phyloP scores from a whole-genome alignment of 495 filamentous ascomycete genomes.

The Pyronema domesticum region DNA sequence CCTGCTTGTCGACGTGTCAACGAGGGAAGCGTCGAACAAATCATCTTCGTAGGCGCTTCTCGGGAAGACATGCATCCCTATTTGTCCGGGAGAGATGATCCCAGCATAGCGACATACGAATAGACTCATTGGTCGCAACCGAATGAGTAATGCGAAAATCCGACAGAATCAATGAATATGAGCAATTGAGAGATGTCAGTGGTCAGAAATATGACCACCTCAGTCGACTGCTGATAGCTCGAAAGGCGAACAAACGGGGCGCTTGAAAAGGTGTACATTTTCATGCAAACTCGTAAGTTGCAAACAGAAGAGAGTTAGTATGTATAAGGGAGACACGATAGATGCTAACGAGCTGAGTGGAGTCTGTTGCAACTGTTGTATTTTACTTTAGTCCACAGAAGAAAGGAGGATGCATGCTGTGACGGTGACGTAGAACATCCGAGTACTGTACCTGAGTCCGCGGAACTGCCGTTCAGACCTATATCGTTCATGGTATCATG shows the following conservation, averaged over 20 bases:
- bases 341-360: too few species aligned
- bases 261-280: neutral
- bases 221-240: neutral
- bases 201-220: neutral
- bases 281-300: neutral
- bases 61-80: neutral
- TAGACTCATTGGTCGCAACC: neutral
- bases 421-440: conserved; percentile 8
- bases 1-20: conserved; percentile 5
- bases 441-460: too few species aligned
- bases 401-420: conserved; percentile 5
- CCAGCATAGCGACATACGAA: neutral
- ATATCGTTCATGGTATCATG: too few species aligned
- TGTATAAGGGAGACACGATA: neutral
- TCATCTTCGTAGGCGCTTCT: neutral
- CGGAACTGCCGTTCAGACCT: too few species aligned
- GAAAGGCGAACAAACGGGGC: neutral
- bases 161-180: neutral
- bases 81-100: neutral
- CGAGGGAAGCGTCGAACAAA: conserved; percentile 3
- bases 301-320: neutral
- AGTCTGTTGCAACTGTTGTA: too few species aligned
- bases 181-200: neutral
- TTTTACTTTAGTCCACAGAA: neutral
- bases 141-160: neutral